phyloP scores from a whole-genome alignment of 352 stramenopile species.

The Phytophthora podocarpi region DNA sequence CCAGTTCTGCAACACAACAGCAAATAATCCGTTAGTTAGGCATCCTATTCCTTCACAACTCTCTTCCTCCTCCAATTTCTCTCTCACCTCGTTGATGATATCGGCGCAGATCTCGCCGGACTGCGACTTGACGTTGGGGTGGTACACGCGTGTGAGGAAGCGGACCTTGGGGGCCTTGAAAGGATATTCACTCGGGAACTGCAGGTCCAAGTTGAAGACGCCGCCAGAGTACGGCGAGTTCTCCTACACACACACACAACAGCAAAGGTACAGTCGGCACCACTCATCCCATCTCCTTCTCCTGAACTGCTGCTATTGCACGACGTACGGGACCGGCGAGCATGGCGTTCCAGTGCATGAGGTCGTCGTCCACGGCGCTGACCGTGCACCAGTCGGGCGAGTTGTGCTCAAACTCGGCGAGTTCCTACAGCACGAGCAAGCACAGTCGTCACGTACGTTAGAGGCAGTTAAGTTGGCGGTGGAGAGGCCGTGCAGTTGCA shows the following conservation, averaged over 20 bases:
- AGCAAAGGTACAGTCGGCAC: neutral
- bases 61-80: neutral
- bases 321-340: slow-evolving; percentile 83
- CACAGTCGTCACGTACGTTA: neutral
- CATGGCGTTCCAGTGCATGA: slow-evolving; percentile 93
- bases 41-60: neutral
- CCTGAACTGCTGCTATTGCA: neutral
- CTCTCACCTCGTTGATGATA: slow-evolving; percentile 89
- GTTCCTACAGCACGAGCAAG: slow-evolving; percentile 54
- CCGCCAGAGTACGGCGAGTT: slow-evolving; percentile 87
- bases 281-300: neutral
- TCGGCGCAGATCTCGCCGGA: slow-evolving; percentile 97
- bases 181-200: slow-evolving; percentile 97
- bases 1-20: slow-evolving; percentile 82
- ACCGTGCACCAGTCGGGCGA: slow-evolving; percentile 91
- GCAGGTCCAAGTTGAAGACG: slow-evolving; percentile 95
- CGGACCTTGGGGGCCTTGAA: slow-evolving; percentile 94
- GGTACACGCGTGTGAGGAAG: slow-evolving; percentile 96
- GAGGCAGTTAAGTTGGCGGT: neutral
- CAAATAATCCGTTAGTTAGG: too few species aligned
- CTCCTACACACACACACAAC: slow-evolving; percentile 52
- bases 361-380: slow-evolving; percentile 83
- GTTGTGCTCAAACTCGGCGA: slow-evolving; percentile 90
- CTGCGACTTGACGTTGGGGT: slow-evolving; percentile 96
- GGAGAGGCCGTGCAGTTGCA: neutral